A percentile compares a stretch with the other conserved stretches of the same genome.
Conservation (phyloP, 2,329 filamentous ascomycete genomes). For the Sclerotinia sclerotiorum region DNA sequence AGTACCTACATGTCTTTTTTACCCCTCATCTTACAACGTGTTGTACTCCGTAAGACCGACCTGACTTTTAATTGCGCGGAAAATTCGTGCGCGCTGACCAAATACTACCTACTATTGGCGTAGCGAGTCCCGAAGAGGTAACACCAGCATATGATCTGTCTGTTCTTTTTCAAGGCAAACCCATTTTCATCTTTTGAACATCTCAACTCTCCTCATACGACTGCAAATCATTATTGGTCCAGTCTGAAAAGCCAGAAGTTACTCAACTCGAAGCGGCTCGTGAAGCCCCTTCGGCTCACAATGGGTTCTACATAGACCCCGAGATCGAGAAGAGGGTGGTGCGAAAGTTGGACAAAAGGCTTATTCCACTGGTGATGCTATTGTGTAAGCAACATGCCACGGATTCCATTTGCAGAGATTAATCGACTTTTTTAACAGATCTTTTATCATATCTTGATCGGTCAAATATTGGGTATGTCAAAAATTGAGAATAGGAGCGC, state of each 20-base stretch:
- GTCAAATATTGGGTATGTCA: constrained; percentile 48
- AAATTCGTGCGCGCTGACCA: constrained; percentile 25
- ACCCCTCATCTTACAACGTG: not conserved
- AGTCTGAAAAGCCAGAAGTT: not conserved
- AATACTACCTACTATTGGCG: not conserved
- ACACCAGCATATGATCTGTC: not conserved
- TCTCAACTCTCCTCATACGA: not conserved
- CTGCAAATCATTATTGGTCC: constrained; percentile 5
- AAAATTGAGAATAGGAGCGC: not conserved
- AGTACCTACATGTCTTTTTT: not conserved
- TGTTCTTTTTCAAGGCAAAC: no score
- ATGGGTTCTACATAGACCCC: constrained; percentile 12
- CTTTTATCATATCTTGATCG: constrained; percentile 50
- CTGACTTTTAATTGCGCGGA: not conserved
- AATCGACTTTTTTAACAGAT: constrained; percentile 38
- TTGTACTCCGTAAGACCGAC: not conserved
- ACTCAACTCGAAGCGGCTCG: constrained; percentile 6
- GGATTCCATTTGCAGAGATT: not conserved
- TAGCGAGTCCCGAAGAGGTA: not conserved
- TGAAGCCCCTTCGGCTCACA: constrained; percentile 2
- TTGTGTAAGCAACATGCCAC: constrained; percentile 25
- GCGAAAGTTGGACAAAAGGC: constrained; percentile 57
- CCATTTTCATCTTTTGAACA: not conserved
- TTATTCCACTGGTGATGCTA: constrained; percentile 46
- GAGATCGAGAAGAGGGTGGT: constrained; percentile 50